phyloP scores from a whole-genome alignment of 192 early-diverging fungal species.

The Coemansia sp. region DNA sequence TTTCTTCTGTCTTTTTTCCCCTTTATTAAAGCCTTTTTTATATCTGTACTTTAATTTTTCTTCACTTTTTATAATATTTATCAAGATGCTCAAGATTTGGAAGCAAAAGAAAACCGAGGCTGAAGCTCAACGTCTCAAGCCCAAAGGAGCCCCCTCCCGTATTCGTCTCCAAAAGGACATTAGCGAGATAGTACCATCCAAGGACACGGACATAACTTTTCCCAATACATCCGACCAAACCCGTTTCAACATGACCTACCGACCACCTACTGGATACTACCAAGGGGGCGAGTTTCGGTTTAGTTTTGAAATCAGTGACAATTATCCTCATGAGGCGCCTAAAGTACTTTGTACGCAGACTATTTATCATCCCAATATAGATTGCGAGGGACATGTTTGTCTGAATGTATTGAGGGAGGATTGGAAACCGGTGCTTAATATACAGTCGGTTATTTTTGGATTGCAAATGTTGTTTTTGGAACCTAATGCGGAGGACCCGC shows the following conservation, averaged over 20 bases:
- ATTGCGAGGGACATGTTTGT: slow-evolving; percentile 94
- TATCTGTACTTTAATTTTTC: slow-evolving; percentile 6
- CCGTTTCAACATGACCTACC: slow-evolving; percentile 79
- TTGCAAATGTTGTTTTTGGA: slow-evolving; percentile 90
- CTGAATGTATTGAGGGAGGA: slow-evolving; percentile 96
- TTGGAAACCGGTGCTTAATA: slow-evolving; percentile 97
- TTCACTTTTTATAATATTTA: slow-evolving; percentile 11
- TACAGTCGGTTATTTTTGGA: slow-evolving; percentile 88
- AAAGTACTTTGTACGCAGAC: slow-evolving; percentile 85
- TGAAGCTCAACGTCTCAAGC: slow-evolving; percentile 70
- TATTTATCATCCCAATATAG: slow-evolving; percentile 98
- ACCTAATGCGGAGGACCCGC: slow-evolving; percentile 95
- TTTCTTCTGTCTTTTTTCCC: too few species aligned
- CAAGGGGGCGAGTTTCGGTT: slow-evolving; percentile 81
- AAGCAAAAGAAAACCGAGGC: slow-evolving; percentile 78
- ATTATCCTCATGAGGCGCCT: slow-evolving; percentile 95
- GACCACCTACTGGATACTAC: slow-evolving; percentile 87
- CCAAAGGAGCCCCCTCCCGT: slow-evolving; percentile 80
- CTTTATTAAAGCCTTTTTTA: not conserved
- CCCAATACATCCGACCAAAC: slow-evolving; percentile 78
- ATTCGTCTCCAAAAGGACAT: slow-evolving; percentile 96
- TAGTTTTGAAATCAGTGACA: slow-evolving; percentile 75
- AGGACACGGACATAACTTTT: slow-evolving; percentile 79
- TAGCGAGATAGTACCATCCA: slow-evolving; percentile 65
- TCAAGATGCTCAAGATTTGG: slow-evolving; percentile 94